Base-by-base conservation (phyloP, 306 rosid species). In the Cucurbita ficifolia region DNA sequence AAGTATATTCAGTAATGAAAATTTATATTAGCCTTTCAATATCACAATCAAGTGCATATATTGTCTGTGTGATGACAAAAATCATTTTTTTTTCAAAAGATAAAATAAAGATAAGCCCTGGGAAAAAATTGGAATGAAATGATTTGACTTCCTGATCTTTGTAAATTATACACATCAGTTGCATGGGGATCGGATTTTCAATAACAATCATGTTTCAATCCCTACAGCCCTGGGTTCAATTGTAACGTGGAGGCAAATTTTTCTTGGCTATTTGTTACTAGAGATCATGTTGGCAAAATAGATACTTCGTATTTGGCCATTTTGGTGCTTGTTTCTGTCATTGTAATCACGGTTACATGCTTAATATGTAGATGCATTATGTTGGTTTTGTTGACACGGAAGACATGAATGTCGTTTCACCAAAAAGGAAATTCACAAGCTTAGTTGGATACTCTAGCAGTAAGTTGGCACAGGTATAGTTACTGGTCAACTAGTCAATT, bases 381-480 rank as follows among this genome's bases (percentile, higher is more conserved):
- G 78, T 94, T 81, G 99, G 97, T 76, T 94, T 94, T 79, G 87
- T 94, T 39, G 99, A 94, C 76, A 50, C 92, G 3, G 92, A 87
- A 70, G 99, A 94, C 86, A 89, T 94, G 97, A 94, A 91, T 74
- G 51, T 86, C 49, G 82, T 87, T 52, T 89, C 92, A 52, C 88
- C 88, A 61, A 88, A 84, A 83, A 86, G 87, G 83, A 91, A 85
- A 76, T 94, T 40, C 79, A 72, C 96, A 38, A 94, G 99, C 86
- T 5, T 94, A 73, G 75, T 83, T 38, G 99, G 97, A 70, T 94
- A 94, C 78, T 40, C 91, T 10, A 78, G 84, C 87, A 94, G 99
- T 91, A 94, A 94, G 86, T 84, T 94, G 38, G 99, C 99, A 14
- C 90, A 94, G 96, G 99, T 94, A 70, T 64, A 73, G 74, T 75